Conservation (phyloP, 495 filamentous ascomycete species). For the Penicillium dipodomyicola region DNA sequence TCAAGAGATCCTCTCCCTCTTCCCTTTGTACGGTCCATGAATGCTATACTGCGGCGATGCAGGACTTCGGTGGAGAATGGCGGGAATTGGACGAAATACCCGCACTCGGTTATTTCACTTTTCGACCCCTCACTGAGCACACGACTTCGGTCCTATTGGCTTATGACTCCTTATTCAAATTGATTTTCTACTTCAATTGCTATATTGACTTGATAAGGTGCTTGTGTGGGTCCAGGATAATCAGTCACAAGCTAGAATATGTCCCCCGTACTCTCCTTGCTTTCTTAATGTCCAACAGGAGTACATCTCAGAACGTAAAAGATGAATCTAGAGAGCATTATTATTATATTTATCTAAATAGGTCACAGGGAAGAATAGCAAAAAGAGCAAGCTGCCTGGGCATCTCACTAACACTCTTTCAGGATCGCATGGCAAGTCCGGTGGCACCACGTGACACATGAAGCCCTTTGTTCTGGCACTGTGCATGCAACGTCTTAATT, state of each 20-base stretch:
- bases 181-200: too few relatives aligned
- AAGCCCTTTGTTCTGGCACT: not conserved
- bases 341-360: not conserved
- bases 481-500: too few relatives aligned
- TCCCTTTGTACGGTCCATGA: not conserved
- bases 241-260: too few relatives aligned
- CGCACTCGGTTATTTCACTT: too few relatives aligned
- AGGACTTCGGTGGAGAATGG: not conserved
- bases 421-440: too few relatives aligned
- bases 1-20: slow-evolving; percentile 2
- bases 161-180: too few relatives aligned
- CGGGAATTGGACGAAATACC: not conserved
- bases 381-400: not conserved
- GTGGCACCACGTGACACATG: not conserved
- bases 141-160: too few relatives aligned
- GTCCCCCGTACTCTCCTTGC: not conserved
- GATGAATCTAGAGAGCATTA: not conserved
- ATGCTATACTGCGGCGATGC: not conserved
- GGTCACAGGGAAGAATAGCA: not conserved
- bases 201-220: too few relatives aligned
- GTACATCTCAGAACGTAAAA: not conserved
- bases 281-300: not conserved
- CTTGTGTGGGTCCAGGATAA: too few relatives aligned
- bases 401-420: too few relatives aligned
- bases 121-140: too few relatives aligned